Evolutionary conservation across 2,329 filamentous ascomycete genomes (phyloP).

Genomic region (Stachybotrys elegans): DNA sequence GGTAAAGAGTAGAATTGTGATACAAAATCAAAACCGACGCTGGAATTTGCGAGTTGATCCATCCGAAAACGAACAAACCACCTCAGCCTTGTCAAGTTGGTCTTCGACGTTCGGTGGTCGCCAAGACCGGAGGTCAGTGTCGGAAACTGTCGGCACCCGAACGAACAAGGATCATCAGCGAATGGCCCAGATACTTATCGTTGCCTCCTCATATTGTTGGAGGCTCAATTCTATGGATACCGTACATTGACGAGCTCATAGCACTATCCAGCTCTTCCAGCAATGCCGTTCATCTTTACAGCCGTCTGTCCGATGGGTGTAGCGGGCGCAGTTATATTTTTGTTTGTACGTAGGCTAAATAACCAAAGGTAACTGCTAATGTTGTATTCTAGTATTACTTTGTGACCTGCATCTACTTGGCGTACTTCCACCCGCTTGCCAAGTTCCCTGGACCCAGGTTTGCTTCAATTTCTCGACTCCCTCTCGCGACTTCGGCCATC

Average conservation of each 20-base stretch:
- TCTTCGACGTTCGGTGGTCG: neutral
- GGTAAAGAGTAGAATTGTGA: neutral
- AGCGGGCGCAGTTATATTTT: neutral
- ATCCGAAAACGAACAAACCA: neutral
- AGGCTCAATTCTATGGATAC: no score
- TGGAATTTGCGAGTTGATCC: neutral
- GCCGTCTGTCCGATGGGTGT: neutral
- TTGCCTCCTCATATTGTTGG: no score
- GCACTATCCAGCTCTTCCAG: no score
- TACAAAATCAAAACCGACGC: no score
- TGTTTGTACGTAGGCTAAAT: neutral
- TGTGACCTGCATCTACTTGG: neutral
- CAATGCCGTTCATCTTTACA: neutral
- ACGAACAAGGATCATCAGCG: neutral
- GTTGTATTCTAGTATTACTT: neutral
- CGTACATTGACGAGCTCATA: no score
- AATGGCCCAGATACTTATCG: no score
- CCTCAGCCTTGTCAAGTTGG: neutral
- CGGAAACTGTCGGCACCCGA: neutral
- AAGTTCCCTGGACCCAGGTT: neutral
- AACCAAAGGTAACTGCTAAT: neutral
- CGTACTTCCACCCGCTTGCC: neutral
- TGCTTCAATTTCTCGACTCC: neutral
- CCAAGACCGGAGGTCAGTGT: neutral
- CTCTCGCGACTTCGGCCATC: neutral